Evolutionary conservation across 2,329 filamentous ascomycete species (phyloP).

Genomic region (Laburnicola sp.): DNA sequence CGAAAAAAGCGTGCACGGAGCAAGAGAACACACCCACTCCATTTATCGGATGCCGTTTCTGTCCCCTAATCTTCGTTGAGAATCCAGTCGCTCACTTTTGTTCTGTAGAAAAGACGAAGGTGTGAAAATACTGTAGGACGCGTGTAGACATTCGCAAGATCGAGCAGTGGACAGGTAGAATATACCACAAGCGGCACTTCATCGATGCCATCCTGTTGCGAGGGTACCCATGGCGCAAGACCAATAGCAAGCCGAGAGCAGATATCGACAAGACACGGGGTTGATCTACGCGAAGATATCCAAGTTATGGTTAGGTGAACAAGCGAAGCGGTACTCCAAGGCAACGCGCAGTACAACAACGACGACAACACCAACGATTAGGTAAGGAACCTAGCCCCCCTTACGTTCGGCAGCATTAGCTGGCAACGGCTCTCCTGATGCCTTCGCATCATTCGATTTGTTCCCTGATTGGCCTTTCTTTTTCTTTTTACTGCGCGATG

Average conservation of each 20-base stretch:
- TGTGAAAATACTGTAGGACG: too few relatives aligned
- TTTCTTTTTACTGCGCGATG: conserved; percentile 29
- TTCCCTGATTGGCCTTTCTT: conserved; percentile 31
- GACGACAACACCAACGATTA: conserved; percentile 7
- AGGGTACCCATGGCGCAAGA: too few relatives aligned
- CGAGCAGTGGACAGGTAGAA: too few relatives aligned
- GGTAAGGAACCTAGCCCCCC: conserved; percentile 42
- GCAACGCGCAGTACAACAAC: not conserved
- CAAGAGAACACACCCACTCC: too few relatives aligned
- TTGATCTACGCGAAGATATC: not conserved
- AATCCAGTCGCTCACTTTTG: too few relatives aligned
- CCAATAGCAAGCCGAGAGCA: not conserved
- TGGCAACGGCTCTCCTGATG: conserved; percentile 48
- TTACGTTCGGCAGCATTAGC: conserved; percentile 51
- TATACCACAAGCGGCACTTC: too few relatives aligned
- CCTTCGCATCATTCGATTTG: conserved; percentile 35
- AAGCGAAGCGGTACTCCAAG: not conserved
- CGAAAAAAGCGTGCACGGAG: too few relatives aligned
- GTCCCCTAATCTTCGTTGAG: too few relatives aligned
- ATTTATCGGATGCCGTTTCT: too few relatives aligned
- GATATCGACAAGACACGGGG: not conserved
- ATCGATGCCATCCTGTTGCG: too few relatives aligned
- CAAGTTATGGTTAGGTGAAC: not conserved
- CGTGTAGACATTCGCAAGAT: too few relatives aligned
- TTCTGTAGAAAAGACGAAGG: too few relatives aligned